These are phyloP conservation scores for Pyricularia sp. DNA, from an alignment of 2,329 filamentous ascomycete species.

Conservation along the genomic window DNA sequence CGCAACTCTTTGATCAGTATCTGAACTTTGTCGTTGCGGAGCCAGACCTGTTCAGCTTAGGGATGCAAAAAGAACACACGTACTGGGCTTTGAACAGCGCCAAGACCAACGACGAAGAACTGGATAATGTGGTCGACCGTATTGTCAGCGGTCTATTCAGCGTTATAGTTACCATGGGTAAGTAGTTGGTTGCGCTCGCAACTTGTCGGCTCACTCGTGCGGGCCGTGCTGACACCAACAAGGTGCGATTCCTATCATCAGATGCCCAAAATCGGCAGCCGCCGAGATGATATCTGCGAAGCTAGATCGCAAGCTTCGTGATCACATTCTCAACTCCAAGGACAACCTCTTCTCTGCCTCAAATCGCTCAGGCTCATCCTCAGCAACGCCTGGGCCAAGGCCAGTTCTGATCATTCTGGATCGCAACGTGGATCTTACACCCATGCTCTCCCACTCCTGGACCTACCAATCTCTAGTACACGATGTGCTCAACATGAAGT, in stretches of 20 bases:
- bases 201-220: neutral
- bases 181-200: conserved; percentile 9
- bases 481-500: conserved; percentile 39
- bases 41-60: conserved; percentile 87
- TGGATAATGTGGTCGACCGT: conserved; percentile 76
- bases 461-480: conserved; percentile 73
- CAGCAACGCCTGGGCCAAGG: conserved; percentile 56
- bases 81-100: conserved; percentile 97
- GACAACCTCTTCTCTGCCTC: conserved; percentile 78
- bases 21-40: conserved; percentile 95
- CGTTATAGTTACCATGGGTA: conserved; percentile 95
- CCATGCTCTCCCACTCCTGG: conserved; percentile 94
- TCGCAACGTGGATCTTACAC: conserved; percentile 86
- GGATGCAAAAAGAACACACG: conserved; percentile 77
- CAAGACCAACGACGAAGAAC: conserved; percentile 75
- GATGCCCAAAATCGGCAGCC: conserved; percentile 83
- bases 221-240: conserved; percentile 13
- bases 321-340: conserved; percentile 95
- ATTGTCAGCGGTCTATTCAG: conserved; percentile 97
- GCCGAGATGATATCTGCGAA: conserved; percentile 91
- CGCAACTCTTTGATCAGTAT: conserved; percentile 92
- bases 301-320: conserved; percentile 86
- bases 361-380: conserved; percentile 43
- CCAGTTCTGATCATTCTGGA: conserved; percentile 90
- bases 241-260: conserved; percentile 88